A percentile compares a stretch with the other conserved stretches of the same genome.
Evolutionary conservation across 495 filamentous ascomycete genomes (phyloP).

Genomic region (Oidiodendron maius): DNA sequence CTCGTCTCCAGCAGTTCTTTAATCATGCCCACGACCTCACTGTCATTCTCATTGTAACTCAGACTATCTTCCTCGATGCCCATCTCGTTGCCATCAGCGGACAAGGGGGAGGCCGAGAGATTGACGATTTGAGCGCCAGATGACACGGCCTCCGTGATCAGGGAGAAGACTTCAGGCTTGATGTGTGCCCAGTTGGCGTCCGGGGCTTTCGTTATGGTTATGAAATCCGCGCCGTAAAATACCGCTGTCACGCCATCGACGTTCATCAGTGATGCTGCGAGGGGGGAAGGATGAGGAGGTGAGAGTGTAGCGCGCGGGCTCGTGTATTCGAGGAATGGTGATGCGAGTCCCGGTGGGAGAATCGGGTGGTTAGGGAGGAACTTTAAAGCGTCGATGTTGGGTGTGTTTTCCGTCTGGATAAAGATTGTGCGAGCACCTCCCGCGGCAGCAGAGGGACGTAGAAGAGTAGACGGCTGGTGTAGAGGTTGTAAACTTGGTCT

Average conservation of each 20-base stretch:
- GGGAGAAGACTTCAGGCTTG: conserved; percentile 88
- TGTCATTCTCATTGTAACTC: conserved; percentile 76
- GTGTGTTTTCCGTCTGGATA: conserved; percentile 93
- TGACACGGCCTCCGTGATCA: conserved; percentile 88
- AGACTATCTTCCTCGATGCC: conserved; percentile 58
- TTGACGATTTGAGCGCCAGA: conserved; percentile 77
- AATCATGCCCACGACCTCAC: conserved; percentile 94
- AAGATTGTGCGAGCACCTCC: conserved; percentile 73
- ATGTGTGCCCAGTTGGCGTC: conserved; percentile 91
- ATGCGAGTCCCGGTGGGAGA: conserved; percentile 63
- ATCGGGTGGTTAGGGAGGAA: conserved; percentile 85
- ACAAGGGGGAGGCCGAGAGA: conserved; percentile 53
- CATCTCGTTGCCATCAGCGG: conserved; percentile 47
- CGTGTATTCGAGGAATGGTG: conserved; percentile 85
- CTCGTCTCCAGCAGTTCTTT: conserved; percentile 96
- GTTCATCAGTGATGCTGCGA: conserved; percentile 82
- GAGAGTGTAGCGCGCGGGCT: conserved; percentile 81
- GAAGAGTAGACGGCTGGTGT: conserved; percentile 34
- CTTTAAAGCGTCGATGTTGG: conserved; percentile 88
- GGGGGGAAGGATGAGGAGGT: conserved; percentile 85
- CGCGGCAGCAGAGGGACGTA: conserved; percentile 19
- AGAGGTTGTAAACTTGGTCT: conserved; percentile 42
- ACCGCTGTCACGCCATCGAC: conserved; percentile 88
- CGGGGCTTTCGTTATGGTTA: conserved; percentile 87
- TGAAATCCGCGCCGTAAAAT: conserved; percentile 95